phyloP scores from a whole-genome alignment of 176 grass and related monocot genomes.

The Neostapfia colusana region DNA sequence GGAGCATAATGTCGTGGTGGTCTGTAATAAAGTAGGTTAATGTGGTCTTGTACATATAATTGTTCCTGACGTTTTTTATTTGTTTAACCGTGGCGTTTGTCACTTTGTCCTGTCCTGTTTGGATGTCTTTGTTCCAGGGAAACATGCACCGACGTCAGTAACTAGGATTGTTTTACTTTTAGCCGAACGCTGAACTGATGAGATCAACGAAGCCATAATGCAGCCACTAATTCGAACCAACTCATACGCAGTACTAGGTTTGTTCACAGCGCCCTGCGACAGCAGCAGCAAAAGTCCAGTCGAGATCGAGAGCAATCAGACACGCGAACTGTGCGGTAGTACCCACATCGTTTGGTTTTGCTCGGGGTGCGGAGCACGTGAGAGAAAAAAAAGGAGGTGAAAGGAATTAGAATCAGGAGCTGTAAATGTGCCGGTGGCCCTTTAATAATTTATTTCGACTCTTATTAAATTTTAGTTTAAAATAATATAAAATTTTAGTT shows the following conservation, averaged over 20 bases:
- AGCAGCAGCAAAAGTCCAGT: not conserved
- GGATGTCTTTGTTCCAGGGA: not conserved
- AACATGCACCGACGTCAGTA: not conserved
- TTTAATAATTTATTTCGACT: too few species aligned
- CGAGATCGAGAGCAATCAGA: not conserved
- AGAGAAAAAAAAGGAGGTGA: not conserved
- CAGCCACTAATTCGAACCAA: too few species aligned
- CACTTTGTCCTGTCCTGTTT: not conserved
- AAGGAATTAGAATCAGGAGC: conserved; percentile 1
- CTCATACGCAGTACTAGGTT: too few species aligned
- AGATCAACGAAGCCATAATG: too few species aligned
- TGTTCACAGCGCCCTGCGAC: not conserved
- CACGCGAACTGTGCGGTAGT: not conserved
- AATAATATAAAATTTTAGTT: too few species aligned
- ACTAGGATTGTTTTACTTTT: not conserved
- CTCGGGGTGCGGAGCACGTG: not conserved
- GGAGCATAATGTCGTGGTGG: not conserved
- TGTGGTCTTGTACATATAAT: not conserved
- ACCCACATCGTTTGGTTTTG: not conserved
- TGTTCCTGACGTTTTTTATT: not conserved
- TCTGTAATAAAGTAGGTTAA: not conserved
- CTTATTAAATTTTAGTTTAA: too few species aligned
- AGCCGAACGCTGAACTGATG: too few species aligned
- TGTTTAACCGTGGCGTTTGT: too few species aligned
- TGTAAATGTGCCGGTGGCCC: too few species aligned